A percentile compares a stretch with the other conserved stretches of the same genome.
Conservation (phyloP, 2,329 filamentous ascomycete genomes). For the Dactylella cylindrospora region DNA sequence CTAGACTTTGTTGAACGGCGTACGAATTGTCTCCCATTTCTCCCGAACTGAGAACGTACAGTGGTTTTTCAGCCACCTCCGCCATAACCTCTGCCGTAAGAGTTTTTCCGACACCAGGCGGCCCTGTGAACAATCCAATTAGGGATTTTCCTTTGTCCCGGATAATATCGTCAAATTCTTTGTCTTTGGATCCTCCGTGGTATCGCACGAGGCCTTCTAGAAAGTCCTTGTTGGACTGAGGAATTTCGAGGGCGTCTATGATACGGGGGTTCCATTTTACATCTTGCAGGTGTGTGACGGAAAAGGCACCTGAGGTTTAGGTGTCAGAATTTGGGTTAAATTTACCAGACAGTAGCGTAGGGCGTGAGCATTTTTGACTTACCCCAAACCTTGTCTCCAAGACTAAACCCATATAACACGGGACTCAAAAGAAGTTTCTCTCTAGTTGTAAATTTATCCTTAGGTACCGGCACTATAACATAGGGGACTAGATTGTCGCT, state of each 20-base stretch:
- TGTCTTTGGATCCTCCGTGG: background rate
- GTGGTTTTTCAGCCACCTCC: slow-evolving; percentile 49
- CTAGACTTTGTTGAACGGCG: slow-evolving; percentile 73
- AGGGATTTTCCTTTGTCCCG: slow-evolving; percentile 51
- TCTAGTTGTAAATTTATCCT: background rate
- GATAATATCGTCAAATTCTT: slow-evolving; percentile 53
- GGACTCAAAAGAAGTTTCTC: background rate
- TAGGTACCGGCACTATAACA: background rate
- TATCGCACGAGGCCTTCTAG: background rate
- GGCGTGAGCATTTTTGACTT: too few species aligned
- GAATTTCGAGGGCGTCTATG: background rate
- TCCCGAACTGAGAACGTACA: slow-evolving; percentile 58
- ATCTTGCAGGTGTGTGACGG: background rate
- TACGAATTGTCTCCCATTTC: slow-evolving; percentile 77
- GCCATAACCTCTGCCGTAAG: slow-evolving; percentile 51
- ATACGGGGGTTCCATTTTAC: background rate
- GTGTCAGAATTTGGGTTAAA: background rate
- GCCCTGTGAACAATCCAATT: slow-evolving; percentile 52
- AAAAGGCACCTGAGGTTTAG: background rate
- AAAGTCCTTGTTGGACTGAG: background rate
- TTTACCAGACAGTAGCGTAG: too few species aligned
- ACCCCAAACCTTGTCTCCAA: slow-evolving; percentile 5
- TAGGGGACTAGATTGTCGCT: background rate
- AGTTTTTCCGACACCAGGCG: slow-evolving; percentile 51
- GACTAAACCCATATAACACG: slow-evolving; percentile 1